These are phyloP conservation scores for Serendipita sp. DNA, from an alignment of 768 basidiomycete species.

Conservation along the genomic window DNA sequence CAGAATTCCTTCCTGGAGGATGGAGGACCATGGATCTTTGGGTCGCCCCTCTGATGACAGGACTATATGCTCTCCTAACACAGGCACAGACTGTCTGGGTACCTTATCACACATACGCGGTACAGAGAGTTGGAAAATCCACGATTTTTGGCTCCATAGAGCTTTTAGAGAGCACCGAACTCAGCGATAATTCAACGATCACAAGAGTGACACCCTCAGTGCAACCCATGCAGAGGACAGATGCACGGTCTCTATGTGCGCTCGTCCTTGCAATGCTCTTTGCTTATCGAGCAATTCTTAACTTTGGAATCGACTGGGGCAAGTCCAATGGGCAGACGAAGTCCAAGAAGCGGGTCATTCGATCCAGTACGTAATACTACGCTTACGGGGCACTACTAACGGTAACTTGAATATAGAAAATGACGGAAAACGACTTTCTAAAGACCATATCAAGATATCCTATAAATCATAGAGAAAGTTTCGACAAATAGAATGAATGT, in stretches of 20 bases:
- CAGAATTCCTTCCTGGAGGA: constrained; percentile 65
- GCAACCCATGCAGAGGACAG: constrained; percentile 24
- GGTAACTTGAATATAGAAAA: not conserved
- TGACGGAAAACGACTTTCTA: constrained; percentile 6
- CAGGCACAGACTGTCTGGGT: constrained; percentile 68
- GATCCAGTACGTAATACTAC: constrained; percentile 9
- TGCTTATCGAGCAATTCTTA: constrained; percentile 44
- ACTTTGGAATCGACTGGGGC: constrained; percentile 24
- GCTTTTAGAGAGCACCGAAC: constrained; percentile 26
- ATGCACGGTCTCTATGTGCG: constrained; percentile 57
- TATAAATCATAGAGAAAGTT: not conserved
- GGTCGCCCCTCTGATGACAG: constrained; percentile 67
- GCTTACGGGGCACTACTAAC: not conserved
- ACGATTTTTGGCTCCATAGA: constrained; percentile 33
- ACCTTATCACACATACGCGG: constrained; percentile 8
- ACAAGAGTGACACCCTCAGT: constrained; percentile 36
- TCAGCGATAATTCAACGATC: constrained; percentile 15
- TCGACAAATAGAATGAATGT: too few relatives aligned
- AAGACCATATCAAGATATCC: not conserved
- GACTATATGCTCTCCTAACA: constrained; percentile 64
- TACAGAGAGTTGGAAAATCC: constrained; percentile 29
- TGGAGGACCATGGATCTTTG: constrained; percentile 79
- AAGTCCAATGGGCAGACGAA: not conserved
- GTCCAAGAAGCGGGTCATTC: constrained; percentile 7
- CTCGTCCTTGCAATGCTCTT: constrained; percentile 48